Base-by-base conservation (phyloP, 257 asterid genomes). In the Coffea canephora region DNA sequence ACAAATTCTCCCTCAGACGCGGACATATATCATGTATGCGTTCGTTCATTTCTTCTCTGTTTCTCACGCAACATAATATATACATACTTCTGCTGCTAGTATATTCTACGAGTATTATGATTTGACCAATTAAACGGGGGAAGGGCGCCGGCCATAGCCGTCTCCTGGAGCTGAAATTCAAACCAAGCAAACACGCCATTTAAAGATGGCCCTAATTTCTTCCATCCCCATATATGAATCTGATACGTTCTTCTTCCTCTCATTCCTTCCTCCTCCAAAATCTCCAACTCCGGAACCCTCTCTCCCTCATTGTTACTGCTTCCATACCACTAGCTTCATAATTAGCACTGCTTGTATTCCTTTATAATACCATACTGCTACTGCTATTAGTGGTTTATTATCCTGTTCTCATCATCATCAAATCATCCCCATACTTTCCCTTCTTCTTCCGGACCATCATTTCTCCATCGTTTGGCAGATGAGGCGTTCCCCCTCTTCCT, bases 121-220 rank as follows among this genome's bases (percentile, higher is more conserved):
- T 54, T 36, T 76, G 73, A 62, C 76, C 77, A 80, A 57, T 71
- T 73, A 71, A 77, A 76, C 75, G 8, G 45, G 36, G 14, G 57
- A 59, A 73, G 73, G 64, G 71, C 76, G 84, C 86, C 81, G 83
- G 80, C 86, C 43, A 3, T n/a, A 69, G 86, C 83, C 81, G 83
- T 74, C 82, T 50, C 62, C 72, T 31, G 34, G 34, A 31, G 34
- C 34, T 31, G 43, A 70, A 71, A 27, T 67, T 77, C 84, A 79
- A 76, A 79, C 57, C 77, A 71, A 68, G 15, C 36, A 49, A 59
- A 8, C 67, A 46, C 15, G 3, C 5, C 43, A 39, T 39, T 39
- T 39, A 39, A 31, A 31, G 34, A 31, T 31, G 34, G 34, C 34
- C 34, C 34, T 31, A 31, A 31, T 31, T 31, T 31, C 34, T 31